Conservation (phyloP, 78 protist genomes). For the Guillardia theta region DNA sequence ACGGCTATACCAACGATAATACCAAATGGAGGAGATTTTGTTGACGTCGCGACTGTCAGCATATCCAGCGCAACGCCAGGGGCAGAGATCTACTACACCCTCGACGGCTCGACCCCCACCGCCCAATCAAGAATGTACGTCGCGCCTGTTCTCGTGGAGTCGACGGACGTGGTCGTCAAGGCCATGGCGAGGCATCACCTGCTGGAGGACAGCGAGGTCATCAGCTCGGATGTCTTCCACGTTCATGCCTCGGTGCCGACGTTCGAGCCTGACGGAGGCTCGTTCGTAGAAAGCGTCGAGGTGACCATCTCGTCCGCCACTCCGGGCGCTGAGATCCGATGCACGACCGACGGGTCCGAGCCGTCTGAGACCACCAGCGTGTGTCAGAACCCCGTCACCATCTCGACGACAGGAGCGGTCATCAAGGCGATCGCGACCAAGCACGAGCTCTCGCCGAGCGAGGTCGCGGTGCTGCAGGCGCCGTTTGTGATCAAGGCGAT, state of each 20-base stretch:
- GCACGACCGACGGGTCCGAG: neutral
- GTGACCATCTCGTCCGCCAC: neutral
- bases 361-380: neutral
- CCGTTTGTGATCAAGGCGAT: neutral
- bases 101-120: neutral
- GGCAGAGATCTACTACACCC: neutral
- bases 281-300: neutral
- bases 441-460: neutral
- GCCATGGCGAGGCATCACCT: too few relatives aligned
- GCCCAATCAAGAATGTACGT: neutral
- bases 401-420: neutral
- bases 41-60: neutral
- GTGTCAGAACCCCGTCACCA: neutral
- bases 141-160: too few relatives aligned
- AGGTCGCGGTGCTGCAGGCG: neutral
- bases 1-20: neutral
- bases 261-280: neutral
- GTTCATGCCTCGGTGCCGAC: neutral
- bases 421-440: neutral
- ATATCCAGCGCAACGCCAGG: neutral
- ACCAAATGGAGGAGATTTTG: too few relatives aligned
- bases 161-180: too few relatives aligned
- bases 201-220: neutral
- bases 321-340: neutral
- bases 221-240: neutral